Evolutionary conservation across 495 filamentous ascomycete genomes (phyloP).

Genomic region (Hypoxylon trugodes): DNA sequence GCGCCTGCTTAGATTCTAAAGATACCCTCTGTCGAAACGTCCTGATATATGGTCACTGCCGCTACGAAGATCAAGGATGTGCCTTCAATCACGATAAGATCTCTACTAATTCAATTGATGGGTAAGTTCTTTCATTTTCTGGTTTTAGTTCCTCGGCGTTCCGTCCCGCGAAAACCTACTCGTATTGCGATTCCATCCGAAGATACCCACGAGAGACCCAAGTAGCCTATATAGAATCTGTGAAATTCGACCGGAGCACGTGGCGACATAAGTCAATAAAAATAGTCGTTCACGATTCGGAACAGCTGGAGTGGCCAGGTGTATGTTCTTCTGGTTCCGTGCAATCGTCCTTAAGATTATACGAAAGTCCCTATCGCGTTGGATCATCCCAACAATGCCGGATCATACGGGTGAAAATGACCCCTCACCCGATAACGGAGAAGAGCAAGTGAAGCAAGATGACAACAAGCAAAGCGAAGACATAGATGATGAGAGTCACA

Average conservation of each 20-base stretch:
- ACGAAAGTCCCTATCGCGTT: background rate
- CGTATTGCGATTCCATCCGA: constrained; percentile 10
- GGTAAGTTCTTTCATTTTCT: constrained; percentile 56
- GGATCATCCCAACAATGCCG: background rate
- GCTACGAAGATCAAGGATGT: constrained; percentile 90
- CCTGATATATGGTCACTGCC: constrained; percentile 91
- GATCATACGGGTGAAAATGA: too few species aligned
- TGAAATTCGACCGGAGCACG: background rate
- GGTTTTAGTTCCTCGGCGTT: background rate
- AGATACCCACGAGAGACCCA: constrained; percentile 6
- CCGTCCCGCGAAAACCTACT: background rate
- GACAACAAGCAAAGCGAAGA: background rate
- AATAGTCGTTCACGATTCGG: background rate
- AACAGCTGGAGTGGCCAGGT: background rate
- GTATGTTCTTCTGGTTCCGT: background rate
- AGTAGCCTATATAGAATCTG: constrained; percentile 10
- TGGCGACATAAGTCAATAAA: constrained; percentile 17
- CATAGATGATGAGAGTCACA: background rate
- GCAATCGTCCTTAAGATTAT: background rate
- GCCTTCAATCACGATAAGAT: constrained; percentile 88
- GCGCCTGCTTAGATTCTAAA: constrained; percentile 61
- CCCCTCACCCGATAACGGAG: too few species aligned
- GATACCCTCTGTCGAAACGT: constrained; percentile 94
- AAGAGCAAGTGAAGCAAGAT: background rate
- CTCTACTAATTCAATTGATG: constrained; percentile 58